These are phyloP conservation scores for Postia placenta DNA, from an alignment of 768 basidiomycete species.

Conservation along the genomic window DNA sequence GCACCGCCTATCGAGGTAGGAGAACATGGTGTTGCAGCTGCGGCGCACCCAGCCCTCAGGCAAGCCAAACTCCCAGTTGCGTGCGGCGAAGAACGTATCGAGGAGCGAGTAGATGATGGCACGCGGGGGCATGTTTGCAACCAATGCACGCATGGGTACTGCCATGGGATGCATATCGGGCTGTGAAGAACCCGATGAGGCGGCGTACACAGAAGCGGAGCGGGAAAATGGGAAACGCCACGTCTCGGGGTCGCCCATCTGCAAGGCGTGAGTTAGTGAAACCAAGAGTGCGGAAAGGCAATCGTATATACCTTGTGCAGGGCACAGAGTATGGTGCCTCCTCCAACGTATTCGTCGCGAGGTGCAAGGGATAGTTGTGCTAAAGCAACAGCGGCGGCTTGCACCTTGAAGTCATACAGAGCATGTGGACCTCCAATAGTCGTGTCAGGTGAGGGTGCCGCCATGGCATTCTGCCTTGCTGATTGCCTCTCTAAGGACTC, in stretches of 20 bases:
- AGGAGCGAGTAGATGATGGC: constrained; percentile 12
- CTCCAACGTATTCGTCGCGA: constrained; percentile 43
- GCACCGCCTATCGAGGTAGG: constrained; percentile 26
- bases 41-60: constrained; percentile 42
- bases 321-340: constrained; percentile 41
- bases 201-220: constrained; percentile 20
- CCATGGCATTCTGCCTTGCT: neutral
- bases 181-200: constrained; percentile 3
- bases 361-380: constrained; percentile 38
- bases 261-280: constrained; percentile 5
- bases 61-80: constrained; percentile 47
- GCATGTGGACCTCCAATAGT: constrained; percentile 10
- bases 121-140: constrained; percentile 21
- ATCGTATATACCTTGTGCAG: constrained; percentile 34
- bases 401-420: constrained; percentile 27
- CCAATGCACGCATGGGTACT: constrained; percentile 28
- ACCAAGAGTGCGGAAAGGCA: neutral
- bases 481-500: too few relatives aligned
- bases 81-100: constrained; percentile 34
- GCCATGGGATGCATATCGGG: constrained; percentile 26
- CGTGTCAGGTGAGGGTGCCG: neutral
- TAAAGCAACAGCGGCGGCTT: constrained; percentile 34
- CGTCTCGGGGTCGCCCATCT: constrained; percentile 31
- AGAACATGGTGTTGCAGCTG: constrained; percentile 42
- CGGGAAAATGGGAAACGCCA: constrained; percentile 34